Base-by-base conservation (phyloP, 2,329 filamentous ascomycete genomes). In the Reticulascus tulasneorum region DNA sequence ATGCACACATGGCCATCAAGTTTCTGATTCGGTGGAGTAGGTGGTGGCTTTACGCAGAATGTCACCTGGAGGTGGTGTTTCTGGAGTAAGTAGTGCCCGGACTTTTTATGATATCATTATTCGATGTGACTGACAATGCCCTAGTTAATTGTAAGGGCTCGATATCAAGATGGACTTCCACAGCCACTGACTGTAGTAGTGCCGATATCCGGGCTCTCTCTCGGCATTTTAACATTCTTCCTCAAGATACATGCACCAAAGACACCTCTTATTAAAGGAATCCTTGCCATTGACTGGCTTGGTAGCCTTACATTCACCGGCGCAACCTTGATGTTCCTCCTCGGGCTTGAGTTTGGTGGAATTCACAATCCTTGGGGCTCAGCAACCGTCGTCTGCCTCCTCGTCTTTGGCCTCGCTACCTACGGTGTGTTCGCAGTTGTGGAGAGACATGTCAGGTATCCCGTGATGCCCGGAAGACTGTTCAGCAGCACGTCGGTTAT, bases 281-380 rank as follows among this genome's bases (percentile, higher is more conserved):
- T 87, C 6, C 69, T 74, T 21, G 81, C 82, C 13, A 68, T 80
- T 29, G 76, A 80, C 57, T 80, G 75, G 75, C 44, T 66, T 0
- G 74, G 74, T 23, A 73, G 66, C 38, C 11, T 72, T 5, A 60
- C 73, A 20, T 77, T 94, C 54, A 74, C 90, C 17, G 84, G 84
- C 26, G 86, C 83, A 15, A 90, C 86, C 0, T 68, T 94, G 15
- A 91, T 94, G 86, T 71, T 94, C 46, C 76, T 95, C 5, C 78
- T 95, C 26, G 90, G 88, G 1, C 75, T 95, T 9, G 84, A 94
- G 53, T 87, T 91, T 44, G 90, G 89, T 36, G 89, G 87, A 31
- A 75, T 88, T 33, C 70, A 71, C 16, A 78, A 77, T 45, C 83
- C 89, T 2, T 94, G 88, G 88, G 62, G 64, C 34, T 90, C 84